Conservation (phyloP, 805 yeast species). For the Debaryomyces tyrocola region DNA sequence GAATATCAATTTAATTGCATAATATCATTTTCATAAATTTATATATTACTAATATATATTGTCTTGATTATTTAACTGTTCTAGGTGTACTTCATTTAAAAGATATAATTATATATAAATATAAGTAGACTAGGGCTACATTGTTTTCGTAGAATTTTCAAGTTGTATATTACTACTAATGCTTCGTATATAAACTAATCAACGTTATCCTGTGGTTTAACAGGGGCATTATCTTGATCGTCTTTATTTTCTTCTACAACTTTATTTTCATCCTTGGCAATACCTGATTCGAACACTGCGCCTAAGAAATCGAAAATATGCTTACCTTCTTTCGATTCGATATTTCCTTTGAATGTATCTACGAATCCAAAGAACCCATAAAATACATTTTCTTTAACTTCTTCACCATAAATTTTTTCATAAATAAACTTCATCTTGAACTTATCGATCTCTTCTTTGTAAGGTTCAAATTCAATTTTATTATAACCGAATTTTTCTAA, state of each 20-base stretch:
- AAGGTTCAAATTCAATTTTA: constrained; percentile 65
- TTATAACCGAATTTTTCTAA: constrained; percentile 77
- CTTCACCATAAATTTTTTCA: constrained; percentile 90
- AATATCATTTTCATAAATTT: constrained; percentile 1
- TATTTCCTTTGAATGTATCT: constrained; percentile 62
- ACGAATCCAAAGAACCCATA: constrained; percentile 89
- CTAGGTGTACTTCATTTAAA: background rate
- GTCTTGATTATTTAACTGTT: constrained; percentile 1
- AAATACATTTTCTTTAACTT: constrained; percentile 81
- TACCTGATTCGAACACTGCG: constrained; percentile 32
- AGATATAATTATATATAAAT: no score
- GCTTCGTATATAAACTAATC: constrained; percentile 9
- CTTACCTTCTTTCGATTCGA: constrained; percentile 49
- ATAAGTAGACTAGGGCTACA: background rate
- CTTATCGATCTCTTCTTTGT: constrained; percentile 68
- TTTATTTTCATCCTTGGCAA: constrained; percentile 6
- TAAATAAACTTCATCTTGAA: constrained; percentile 88
- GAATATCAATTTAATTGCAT: background rate
- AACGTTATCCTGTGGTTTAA: constrained; percentile 15
- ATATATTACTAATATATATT: constrained; percentile 7
- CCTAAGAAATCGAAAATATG: constrained; percentile 61
- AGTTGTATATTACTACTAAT: background rate
- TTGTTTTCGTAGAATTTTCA: background rate
- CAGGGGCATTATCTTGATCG: constrained; percentile 4
- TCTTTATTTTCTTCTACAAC: background rate